These are phyloP conservation scores for Isoetes taiwanensis DNA, from an alignment of 75 land plant species.

Conservation along the genomic window DNA sequence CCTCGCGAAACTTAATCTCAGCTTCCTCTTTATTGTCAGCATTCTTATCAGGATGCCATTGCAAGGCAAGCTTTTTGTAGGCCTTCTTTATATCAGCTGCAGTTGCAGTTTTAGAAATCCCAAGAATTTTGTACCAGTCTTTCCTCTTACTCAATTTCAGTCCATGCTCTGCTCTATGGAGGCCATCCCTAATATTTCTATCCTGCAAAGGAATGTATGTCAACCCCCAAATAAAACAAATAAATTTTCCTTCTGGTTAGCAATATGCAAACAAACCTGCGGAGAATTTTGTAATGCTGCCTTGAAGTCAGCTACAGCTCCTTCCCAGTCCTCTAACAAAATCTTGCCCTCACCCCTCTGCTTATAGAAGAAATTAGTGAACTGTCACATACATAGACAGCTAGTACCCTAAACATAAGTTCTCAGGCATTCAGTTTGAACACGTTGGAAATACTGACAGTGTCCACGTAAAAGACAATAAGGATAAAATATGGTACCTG, in stretches of 20 bases:
- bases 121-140: slow-evolving; percentile 96
- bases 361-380: neutral
- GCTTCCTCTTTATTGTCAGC: slow-evolving; percentile 94
- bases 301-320: slow-evolving; percentile 84
- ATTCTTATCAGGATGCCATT: slow-evolving; percentile 99
- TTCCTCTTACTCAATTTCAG: slow-evolving; percentile 89
- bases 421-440: neutral
- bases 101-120: slow-evolving; percentile 72
- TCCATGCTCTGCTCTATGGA: slow-evolving; percentile 74
- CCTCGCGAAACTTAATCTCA: slow-evolving; percentile 74
- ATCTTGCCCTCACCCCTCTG: slow-evolving; percentile 97
- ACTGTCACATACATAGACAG: neutral
- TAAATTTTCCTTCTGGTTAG: neutral
- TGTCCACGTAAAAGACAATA: no score
- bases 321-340: slow-evolving; percentile 90
- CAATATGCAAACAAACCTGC: slow-evolving; percentile 30
- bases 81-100: slow-evolving; percentile 80
- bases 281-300: slow-evolving; percentile 67
- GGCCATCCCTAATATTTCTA: slow-evolving; percentile 56
- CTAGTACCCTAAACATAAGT: no score
- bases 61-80: slow-evolving; percentile 93
- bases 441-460: no score
- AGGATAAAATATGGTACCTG: slow-evolving; percentile 80
- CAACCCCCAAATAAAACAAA: neutral
- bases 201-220: slow-evolving; percentile 31